Percentiles rank a stretch among this genome's conserved stretches.
These are phyloP conservation scores for Hevea brasiliensis DNA, from an alignment of 345 rosid species.

Conservation along the genomic window DNA sequence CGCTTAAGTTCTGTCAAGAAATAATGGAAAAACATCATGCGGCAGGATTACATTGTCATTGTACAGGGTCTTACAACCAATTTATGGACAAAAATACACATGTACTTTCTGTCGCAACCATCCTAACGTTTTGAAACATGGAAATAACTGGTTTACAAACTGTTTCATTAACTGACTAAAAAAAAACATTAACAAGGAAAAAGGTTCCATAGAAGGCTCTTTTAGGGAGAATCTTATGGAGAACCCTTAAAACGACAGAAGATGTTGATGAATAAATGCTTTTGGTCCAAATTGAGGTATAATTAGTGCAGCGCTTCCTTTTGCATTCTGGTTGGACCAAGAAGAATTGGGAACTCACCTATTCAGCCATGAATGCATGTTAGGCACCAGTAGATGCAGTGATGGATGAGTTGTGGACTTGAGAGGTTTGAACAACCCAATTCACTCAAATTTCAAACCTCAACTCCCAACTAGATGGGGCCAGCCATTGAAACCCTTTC, in stretches of 20 bases:
- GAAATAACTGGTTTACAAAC: background rate
- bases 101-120: background rate
- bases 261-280: background rate
- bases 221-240: background rate
- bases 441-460: background rate
- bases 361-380: background rate
- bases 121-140: background rate
- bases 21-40: background rate
- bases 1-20: background rate
- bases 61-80: background rate
- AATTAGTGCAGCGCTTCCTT: no score
- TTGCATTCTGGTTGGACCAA: background rate
- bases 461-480: background rate
- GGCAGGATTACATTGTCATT: background rate
- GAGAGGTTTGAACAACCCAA: constrained; percentile 4
- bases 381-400: background rate
- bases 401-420: no score
- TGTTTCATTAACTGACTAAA: background rate
- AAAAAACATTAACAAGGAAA: background rate
- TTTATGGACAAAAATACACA: no score
- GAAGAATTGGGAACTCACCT: background rate
- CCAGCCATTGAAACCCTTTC: background rate
- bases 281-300: no score
- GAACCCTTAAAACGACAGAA: background rate
- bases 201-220: background rate